Base-by-base conservation (phyloP, 176 grass and related monocot species). In the Oryza longistaminata region DNA sequence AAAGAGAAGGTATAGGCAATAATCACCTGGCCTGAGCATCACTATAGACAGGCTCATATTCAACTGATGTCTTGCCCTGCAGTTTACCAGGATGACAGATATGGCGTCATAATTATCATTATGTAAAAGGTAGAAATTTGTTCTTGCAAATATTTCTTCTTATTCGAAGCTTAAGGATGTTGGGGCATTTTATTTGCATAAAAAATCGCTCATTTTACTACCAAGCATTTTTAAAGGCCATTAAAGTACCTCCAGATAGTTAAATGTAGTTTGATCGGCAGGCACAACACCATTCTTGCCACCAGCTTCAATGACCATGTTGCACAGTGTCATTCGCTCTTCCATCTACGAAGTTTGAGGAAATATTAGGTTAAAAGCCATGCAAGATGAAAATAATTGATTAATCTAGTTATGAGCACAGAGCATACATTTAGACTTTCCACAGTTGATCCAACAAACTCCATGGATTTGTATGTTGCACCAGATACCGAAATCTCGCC, bases 281-380 rank as follows among this genome's bases (percentile, higher is more conserved):
- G 95, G 89, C 19, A 98, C 85, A 44, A 98, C 87, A 68, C 91
- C 95, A 64, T 98, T 98, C 83, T 95, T 98, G 15, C 95, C 93
- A 35, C 93, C 95, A 68, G 95, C 95, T 88, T 98, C 93, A 85
- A 98, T 68, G 81, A 95, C 92, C 95, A 98, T 95, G 66, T 98
- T 95, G 80, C 95, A 95, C 29, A 95, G 73, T 70, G 95, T 98
- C 95, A 98, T 98, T 76, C 92, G 82, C 80, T 98, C 95, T 87
- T 98, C 95, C 90, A 98, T 95, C 95, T 97, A 83, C 78, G 65
- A 85, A 72, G 2, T 13, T 73, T 60, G 71, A 58, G 34, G 13
- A 70, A 85, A 53, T 77, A 64, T 9, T 84, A 79, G 58, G 66
- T 49, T 78, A 26, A 85, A 24, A 68, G 6, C 34, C 48, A 74